Base-by-base conservation (phyloP, 2,329 filamentous ascomycete species). In the Ophiostoma tasmaniense region DNA sequence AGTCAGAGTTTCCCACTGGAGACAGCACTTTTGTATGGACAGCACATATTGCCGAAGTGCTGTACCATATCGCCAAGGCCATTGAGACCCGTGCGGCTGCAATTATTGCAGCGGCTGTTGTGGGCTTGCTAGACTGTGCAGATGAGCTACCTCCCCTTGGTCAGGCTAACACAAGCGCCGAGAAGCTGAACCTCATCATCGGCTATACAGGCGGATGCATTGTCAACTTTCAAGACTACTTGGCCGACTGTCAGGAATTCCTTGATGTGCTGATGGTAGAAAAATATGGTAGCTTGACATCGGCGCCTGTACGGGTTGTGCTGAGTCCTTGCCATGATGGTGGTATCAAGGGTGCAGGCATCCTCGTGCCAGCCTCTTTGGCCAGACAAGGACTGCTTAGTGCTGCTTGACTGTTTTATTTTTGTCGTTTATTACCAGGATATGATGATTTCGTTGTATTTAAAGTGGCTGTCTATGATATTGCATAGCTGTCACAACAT, bases 121-220 rank as follows among this genome's bases (percentile, higher is more conserved):
- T 93, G 39, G 91, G 89, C 0, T 79, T 94, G 3, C 79, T 94
- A 28, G 85, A 84, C 7, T 87, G 89, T 67, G 89, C 89, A 0
- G 88, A 85, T 0, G 91, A 93, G 73, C 82, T 94, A 14, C 80
- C 75, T 22, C 20, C 30, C 17, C 10, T 14, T 22, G 33, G 22
- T 8, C 30, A 64, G 61, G 10, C 61, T 20, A 7, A 17, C 17
- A n/a, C 17, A n/a, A 45, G 20, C 11, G 30, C 7, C 4, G 64
- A 66, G 25, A 71, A 68, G 70, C 73, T 80, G 71, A 88, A 91
- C 73, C 77, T 94, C 37, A 87, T 91, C 1, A 89, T 93, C 28
- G 91, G 90, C 0, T 93, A 92, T 75, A 92, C 91, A 0, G 91
- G 91, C 39, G 89, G 90, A 7, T 92, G 90, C 74, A 93, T 93